Evolutionary conservation across 2,329 filamentous ascomycete genomes (phyloP).

Genomic region (Neospermospora avenae): DNA sequence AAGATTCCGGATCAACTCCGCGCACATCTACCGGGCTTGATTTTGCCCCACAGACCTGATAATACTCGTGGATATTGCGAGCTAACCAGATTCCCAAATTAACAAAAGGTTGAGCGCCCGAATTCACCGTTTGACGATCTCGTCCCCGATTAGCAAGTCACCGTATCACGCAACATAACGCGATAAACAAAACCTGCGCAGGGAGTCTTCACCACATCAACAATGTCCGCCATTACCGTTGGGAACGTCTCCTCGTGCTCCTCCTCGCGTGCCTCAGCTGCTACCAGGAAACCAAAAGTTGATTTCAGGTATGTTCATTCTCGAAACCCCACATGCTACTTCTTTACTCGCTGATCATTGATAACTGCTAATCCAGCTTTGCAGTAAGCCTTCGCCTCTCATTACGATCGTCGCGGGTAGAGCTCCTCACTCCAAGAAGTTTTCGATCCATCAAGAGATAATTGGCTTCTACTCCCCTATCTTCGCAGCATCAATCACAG

Average conservation of each 20-base stretch:
- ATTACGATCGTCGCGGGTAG: not conserved
- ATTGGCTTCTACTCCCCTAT: conserved; percentile 13
- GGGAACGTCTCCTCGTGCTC: not conserved
- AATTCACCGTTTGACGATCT: too few relatives aligned
- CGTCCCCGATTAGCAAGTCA: too few relatives aligned
- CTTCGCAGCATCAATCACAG: too few relatives aligned
- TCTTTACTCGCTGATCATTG: not conserved
- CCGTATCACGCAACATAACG: too few relatives aligned
- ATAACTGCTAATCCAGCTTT: not conserved
- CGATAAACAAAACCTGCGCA: too few relatives aligned
- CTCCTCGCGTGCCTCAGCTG: not conserved
- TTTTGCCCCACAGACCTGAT: too few relatives aligned
- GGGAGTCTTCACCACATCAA: too few relatives aligned
- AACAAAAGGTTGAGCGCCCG: too few relatives aligned
- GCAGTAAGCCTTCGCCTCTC: not conserved
- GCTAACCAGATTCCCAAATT: too few relatives aligned
- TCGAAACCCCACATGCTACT: not conserved
- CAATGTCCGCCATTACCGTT: not conserved
- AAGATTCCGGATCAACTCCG: too few relatives aligned
- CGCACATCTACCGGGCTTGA: too few relatives aligned
- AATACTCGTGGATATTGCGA: too few relatives aligned
- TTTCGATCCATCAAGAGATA: conserved; percentile 11
- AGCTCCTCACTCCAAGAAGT: not conserved
- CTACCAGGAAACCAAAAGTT: not conserved
- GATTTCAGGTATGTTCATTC: not conserved